Conservation (phyloP, 441 rosid species). For the Pelargonium exstipulatum region DNA sequence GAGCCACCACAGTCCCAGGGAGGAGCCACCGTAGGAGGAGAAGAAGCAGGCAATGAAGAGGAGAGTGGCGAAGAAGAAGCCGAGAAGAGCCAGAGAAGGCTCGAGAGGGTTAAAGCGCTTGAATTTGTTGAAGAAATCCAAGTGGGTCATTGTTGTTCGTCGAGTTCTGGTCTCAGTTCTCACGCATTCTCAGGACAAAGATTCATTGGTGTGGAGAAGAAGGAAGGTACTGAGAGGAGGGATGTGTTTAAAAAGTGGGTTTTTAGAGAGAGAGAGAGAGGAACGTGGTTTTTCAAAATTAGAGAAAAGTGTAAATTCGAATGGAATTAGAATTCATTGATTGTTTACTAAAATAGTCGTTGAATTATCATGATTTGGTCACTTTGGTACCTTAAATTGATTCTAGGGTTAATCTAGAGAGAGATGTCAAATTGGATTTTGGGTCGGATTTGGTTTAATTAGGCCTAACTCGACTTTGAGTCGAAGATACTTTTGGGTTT, state of each 20-base stretch:
- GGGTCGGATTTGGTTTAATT: too few species aligned
- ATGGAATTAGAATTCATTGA: too few species aligned
- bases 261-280: not conserved
- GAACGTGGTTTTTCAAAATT: not conserved
- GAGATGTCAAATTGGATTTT: too few species aligned
- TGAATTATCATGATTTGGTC: too few species aligned
- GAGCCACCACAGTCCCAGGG: constrained; percentile 36
- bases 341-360: too few species aligned
- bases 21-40: constrained; percentile 59
- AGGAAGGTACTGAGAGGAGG: constrained; percentile 10
- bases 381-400: too few species aligned
- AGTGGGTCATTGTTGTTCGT: constrained; percentile 30
- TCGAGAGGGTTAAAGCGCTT: constrained; percentile 63
- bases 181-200: constrained; percentile 21
- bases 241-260: not conserved
- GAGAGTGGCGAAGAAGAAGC: constrained; percentile 55
- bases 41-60: constrained; percentile 55
- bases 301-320: too few species aligned
- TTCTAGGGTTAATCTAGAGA: too few species aligned
- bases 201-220: constrained; percentile 15
- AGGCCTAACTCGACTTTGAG: too few species aligned
- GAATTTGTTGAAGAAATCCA: constrained; percentile 46
- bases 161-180: constrained; percentile 11
- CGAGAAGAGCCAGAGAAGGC: constrained; percentile 59
- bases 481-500: too few species aligned